phyloP scores from a whole-genome alignment of 2,329 filamentous ascomycete genomes.

The Bimuria novae-zelandiae region DNA sequence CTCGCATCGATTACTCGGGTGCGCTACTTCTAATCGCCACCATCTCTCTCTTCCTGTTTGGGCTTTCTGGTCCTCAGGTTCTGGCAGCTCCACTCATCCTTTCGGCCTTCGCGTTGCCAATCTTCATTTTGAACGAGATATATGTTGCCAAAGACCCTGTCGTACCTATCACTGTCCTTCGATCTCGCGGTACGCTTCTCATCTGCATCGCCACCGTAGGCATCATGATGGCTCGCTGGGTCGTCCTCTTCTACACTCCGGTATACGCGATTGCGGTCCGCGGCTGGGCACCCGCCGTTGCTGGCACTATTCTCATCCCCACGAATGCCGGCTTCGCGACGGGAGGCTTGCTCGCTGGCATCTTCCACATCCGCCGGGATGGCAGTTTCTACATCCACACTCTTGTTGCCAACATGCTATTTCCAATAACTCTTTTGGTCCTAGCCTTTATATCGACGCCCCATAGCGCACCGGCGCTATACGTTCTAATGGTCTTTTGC shows the following conservation, averaged over 20 bases:
- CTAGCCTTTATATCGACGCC: slow-evolving; percentile 63
- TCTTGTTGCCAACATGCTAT: slow-evolving; percentile 64
- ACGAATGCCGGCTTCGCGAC: slow-evolving; percentile 79
- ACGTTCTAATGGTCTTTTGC: slow-evolving; percentile 65
- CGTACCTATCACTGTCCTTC: slow-evolving; percentile 72
- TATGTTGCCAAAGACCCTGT: slow-evolving; percentile 70
- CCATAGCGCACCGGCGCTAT: slow-evolving; percentile 56
- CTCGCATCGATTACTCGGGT: slow-evolving; percentile 74
- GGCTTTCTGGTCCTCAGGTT: slow-evolving; percentile 68
- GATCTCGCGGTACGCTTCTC: slow-evolving; percentile 70
- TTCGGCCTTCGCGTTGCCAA: slow-evolving; percentile 57
- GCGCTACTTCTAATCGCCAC: slow-evolving; percentile 59
- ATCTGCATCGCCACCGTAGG: slow-evolving; percentile 76
- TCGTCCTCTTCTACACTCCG: slow-evolving; percentile 78
- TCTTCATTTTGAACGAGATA: slow-evolving; percentile 66
- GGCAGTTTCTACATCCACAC: slow-evolving; percentile 74
- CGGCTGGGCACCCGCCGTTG: slow-evolving; percentile 68
- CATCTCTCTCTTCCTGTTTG: slow-evolving; percentile 73
- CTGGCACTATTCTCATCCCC: slow-evolving; percentile 77
- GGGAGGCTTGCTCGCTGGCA: slow-evolving; percentile 74
- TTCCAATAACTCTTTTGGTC: slow-evolving; percentile 62
- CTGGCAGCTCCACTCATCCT: slow-evolving; percentile 63
- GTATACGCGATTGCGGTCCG: slow-evolving; percentile 79
- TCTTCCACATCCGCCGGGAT: slow-evolving; percentile 72
- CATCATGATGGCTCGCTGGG: slow-evolving; percentile 82